Percentiles rank a stretch among this genome's conserved stretches.
Evolutionary conservation across 2,329 filamentous ascomycete species (phyloP).

Genomic region (Talaromyces funiculosus): DNA sequence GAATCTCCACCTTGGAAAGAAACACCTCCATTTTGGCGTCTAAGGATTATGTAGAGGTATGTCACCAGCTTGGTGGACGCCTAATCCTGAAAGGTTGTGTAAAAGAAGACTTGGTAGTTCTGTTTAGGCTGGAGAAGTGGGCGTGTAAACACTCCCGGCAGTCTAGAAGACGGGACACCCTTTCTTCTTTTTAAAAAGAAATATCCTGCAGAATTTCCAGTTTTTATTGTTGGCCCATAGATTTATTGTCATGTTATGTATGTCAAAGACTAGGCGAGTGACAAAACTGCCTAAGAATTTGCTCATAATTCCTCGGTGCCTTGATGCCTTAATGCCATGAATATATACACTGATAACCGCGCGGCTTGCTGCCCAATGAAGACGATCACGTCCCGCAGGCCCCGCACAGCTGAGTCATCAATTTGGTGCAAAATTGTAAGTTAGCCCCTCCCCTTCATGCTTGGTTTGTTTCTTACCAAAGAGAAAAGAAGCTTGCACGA

Average conservation of each 20-base stretch:
- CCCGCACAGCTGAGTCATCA: conserved; percentile 24
- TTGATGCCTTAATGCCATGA: neutral
- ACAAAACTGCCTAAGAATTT: neutral
- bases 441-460: conserved; percentile 14
- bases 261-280: neutral
- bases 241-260: neutral
- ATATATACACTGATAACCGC: conserved; percentile 10
- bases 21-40: conserved; percentile 63
- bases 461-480: conserved; percentile 1
- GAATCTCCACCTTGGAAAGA: conserved; percentile 50
- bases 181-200: neutral
- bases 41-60: neutral
- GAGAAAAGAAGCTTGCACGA: neutral
- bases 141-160: neutral
- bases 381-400: neutral
- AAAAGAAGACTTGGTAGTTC: neutral
- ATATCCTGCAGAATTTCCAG: neutral
- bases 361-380: neutral
- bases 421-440: conserved; percentile 25
- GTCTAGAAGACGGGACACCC: neutral
- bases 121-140: neutral
- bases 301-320: neutral
- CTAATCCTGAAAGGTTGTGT: neutral
- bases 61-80: neutral
- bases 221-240: neutral